Conservation (phyloP, 2,329 filamentous ascomycete species). For the Samsoniella hepiali region DNA sequence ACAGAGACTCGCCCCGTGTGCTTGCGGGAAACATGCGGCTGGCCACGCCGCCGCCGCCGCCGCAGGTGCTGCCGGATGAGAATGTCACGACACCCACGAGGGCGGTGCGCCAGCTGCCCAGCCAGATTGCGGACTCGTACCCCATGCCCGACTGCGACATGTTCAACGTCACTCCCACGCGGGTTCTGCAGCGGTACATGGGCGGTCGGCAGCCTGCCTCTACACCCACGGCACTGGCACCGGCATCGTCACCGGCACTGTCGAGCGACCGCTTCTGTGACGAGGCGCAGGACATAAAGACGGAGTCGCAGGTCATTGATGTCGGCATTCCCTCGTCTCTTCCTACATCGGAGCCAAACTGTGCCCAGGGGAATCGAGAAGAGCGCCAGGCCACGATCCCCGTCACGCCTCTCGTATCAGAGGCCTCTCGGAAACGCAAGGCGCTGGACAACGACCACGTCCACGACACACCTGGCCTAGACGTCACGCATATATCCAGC, state of each 20-base stretch:
- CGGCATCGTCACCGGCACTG: conserved; percentile 18
- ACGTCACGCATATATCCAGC: conserved; percentile 35
- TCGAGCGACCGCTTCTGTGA: not conserved
- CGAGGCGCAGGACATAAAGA: not conserved
- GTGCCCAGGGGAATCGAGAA: not conserved
- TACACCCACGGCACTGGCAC: conserved; percentile 25
- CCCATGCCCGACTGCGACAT: conserved; percentile 34
- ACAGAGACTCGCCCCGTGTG: conserved; percentile 36
- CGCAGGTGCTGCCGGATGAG: not conserved
- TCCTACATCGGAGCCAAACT: not conserved
- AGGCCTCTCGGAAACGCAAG: conserved; percentile 3
- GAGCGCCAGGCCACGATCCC: not conserved
- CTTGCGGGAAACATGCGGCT: conserved; percentile 5
- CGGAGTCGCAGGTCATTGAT: not conserved
- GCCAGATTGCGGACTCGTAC: conserved; percentile 55
- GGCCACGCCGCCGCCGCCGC: not conserved
- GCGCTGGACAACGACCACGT: conserved; percentile 8
- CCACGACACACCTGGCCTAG: conserved; percentile 21
- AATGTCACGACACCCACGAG: conserved; percentile 25
- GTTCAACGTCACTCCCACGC: conserved; percentile 43
- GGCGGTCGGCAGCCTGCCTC: conserved; percentile 32
- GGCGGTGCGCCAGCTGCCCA: conserved; percentile 44
- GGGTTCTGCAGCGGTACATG: conserved; percentile 48
- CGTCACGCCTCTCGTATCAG: conserved; percentile 8
- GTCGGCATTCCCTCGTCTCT: not conserved